Evolutionary conservation across 495 filamentous ascomycete species (phyloP).

Genomic region (Penicillium samsonianum): DNA sequence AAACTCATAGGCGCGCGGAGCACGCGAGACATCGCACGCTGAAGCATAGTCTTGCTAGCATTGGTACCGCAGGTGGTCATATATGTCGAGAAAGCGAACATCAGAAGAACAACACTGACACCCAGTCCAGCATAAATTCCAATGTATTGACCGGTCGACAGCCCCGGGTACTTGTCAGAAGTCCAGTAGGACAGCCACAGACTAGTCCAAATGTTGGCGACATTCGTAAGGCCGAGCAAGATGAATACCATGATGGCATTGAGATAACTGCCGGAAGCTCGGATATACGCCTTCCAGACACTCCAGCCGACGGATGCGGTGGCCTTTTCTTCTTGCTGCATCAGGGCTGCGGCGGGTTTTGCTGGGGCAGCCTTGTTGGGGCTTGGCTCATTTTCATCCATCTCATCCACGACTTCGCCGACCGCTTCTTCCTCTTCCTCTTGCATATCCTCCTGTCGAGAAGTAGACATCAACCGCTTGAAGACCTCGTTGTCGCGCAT

Average conservation of each 20-base stretch:
- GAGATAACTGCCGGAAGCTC: slow-evolving; percentile 74
- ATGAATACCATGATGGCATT: slow-evolving; percentile 65
- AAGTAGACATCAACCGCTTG: slow-evolving; percentile 78
- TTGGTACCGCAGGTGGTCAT: slow-evolving; percentile 64
- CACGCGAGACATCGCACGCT: slow-evolving; percentile 75
- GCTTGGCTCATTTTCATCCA: slow-evolving; percentile 44
- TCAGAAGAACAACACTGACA: slow-evolving; percentile 67
- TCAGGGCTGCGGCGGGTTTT: slow-evolving; percentile 65
- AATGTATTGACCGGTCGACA: slow-evolving; percentile 70
- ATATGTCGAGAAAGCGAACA: slow-evolving; percentile 76
- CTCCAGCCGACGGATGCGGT: slow-evolving; percentile 79
- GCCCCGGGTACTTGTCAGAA: slow-evolving; percentile 58
- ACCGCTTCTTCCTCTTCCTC: slow-evolving; percentile 46
- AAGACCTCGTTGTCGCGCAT: slow-evolving; percentile 76
- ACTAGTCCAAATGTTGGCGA: slow-evolving; percentile 80
- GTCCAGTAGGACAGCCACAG: slow-evolving; percentile 97
- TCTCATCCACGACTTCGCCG: slow-evolving; percentile 46
- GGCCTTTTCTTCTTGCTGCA: slow-evolving; percentile 89
- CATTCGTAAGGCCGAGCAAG: slow-evolving; percentile 70
- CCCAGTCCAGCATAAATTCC: slow-evolving; percentile 83
- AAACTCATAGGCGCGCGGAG: slow-evolving; percentile 94
- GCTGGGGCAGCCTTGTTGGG: slow-evolving; percentile 57
- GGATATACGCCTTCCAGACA: slow-evolving; percentile 79
- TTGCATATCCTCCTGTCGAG: slow-evolving; percentile 67
- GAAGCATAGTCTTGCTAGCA: slow-evolving; percentile 79